These are phyloP conservation scores for Globisporangium ultimum DNA, from an alignment of 352 stramenopile genomes.

Conservation along the genomic window DNA sequence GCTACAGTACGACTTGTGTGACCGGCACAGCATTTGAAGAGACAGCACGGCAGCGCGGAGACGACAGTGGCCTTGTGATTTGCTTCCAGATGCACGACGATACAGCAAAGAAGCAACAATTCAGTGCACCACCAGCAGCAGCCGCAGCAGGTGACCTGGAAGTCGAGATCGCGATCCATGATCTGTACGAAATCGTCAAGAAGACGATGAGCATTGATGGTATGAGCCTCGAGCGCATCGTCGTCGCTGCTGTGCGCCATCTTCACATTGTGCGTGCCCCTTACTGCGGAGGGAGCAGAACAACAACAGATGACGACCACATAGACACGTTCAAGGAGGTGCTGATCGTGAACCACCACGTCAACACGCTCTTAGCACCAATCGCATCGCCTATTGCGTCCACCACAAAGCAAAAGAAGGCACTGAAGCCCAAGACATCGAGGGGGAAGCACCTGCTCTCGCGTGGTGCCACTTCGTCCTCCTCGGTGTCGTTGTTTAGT, in stretches of 20 bases:
- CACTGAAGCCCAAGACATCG: slow-evolving; percentile 19
- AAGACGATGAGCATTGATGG: not conserved
- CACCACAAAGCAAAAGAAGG: slow-evolving; percentile 3
- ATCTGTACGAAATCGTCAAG: slow-evolving; percentile 25
- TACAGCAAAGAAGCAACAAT: not conserved
- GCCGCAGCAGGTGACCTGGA: slow-evolving; percentile 17
- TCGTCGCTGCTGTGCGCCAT: slow-evolving; percentile 27
- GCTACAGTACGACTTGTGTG: slow-evolving; percentile 1
- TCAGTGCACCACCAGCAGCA: not conserved
- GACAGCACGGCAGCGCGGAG: not conserved
- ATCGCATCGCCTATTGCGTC: not conserved
- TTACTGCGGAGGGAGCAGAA: not conserved
- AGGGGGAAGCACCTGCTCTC: slow-evolving; percentile 18
- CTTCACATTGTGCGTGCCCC: slow-evolving; percentile 43
- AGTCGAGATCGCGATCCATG: slow-evolving; percentile 21
- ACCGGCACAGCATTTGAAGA: not conserved
- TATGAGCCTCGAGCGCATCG: slow-evolving; percentile 35
- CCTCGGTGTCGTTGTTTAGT: slow-evolving; percentile 10
- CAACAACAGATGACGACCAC: slow-evolving; percentile 3
- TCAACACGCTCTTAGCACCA: slow-evolving; percentile 22
- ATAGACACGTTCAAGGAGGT: slow-evolving; percentile 17
- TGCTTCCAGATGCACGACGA: slow-evolving; percentile 31
- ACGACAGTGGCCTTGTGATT: slow-evolving; percentile 16
- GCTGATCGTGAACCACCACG: slow-evolving; percentile 34
- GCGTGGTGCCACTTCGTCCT: not conserved